Evolutionary conservation across 2,329 filamentous ascomycete genomes (phyloP), one percentile per base, ranked within the genome.

Genomic region (Aspergillus clavatus): DNA sequence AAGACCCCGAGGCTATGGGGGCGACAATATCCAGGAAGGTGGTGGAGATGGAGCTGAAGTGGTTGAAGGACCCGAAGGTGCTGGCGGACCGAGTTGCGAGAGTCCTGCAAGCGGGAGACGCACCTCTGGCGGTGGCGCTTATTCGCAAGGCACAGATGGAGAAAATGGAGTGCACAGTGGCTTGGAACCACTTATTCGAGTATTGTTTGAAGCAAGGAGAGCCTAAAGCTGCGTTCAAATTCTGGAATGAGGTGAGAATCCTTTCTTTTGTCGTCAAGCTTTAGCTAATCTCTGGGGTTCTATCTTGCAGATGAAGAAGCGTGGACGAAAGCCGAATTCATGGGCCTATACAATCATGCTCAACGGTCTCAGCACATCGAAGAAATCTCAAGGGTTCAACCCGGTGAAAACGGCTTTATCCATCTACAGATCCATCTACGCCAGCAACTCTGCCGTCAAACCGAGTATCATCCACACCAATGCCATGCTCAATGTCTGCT

Each of bases 161-260:
- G 53, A 66, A 74, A 1, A 74, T 79, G 52, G 72, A 82, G 46
- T 82, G 85, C 52, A 73, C 80, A 3, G 89, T 94, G 46, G 83
- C 86, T 47, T 98, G 91, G 90, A 97, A 97, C 67, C 80, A 87
- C 60, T 68, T 95, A 36, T 83, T 98, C 45, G 78, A 84, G 46
- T 81, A 89, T 65, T 74, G 81, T 50, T 70, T 96, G 64, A 69
- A 76, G 33, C 72, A 81, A 19, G 73, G 79, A 33, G 76, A 76
- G 41, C 66, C 89, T 26, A 75, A 76, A 48, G 70, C 74, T 16
- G 90, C 87, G 14, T 69, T 95, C 46, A 89, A 86, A 68, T 73
- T 89, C n/a, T 96, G 83, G 71, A 95, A 96, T 66, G 91, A 97
- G 66, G 86, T 87, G 66, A 51, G 74, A 36, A 10, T 11, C 23